Evolutionary conservation across 345 rosid species (phyloP).

Genomic region (Orychophragmus violaceus): DNA sequence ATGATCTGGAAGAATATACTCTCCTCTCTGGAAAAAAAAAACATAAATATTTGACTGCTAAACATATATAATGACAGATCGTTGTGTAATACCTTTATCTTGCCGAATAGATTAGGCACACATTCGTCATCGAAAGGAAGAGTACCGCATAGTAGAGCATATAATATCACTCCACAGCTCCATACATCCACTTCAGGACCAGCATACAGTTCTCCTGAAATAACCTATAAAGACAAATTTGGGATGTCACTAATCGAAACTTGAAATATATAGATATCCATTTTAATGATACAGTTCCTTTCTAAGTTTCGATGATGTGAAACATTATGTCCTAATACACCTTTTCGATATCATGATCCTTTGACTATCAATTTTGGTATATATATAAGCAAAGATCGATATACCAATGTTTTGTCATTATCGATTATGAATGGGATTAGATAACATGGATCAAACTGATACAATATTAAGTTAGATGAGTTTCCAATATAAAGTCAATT

Average conservation of each 20-base stretch:
- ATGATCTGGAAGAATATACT: conserved; percentile 78
- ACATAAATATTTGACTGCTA: background rate
- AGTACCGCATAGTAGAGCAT: conserved; percentile 74
- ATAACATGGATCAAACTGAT: no score
- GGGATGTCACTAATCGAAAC: background rate
- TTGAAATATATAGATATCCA: background rate
- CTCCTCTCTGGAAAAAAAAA: conserved; percentile 43
- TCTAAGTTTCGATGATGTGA: no score
- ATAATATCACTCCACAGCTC: conserved; percentile 59
- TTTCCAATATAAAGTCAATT: no score
- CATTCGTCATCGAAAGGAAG: conserved; percentile 88
- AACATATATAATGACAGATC: background rate
- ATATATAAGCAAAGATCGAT: no score
- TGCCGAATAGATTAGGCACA: conserved; percentile 61
- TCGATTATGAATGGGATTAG: no score
- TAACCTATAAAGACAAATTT: conserved; percentile 38
- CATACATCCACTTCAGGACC: conserved; percentile 61
- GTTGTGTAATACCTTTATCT: conserved; percentile 55
- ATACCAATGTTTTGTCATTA: no score
- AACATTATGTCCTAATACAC: no score
- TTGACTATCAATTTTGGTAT: no score
- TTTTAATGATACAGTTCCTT: no score
- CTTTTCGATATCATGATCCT: no score
- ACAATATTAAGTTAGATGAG: no score
- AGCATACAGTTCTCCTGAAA: conserved; percentile 67